These are phyloP conservation scores for Lactifluus hygrophoroides DNA, from an alignment of 768 basidiomycete species.

Conservation along the genomic window DNA sequence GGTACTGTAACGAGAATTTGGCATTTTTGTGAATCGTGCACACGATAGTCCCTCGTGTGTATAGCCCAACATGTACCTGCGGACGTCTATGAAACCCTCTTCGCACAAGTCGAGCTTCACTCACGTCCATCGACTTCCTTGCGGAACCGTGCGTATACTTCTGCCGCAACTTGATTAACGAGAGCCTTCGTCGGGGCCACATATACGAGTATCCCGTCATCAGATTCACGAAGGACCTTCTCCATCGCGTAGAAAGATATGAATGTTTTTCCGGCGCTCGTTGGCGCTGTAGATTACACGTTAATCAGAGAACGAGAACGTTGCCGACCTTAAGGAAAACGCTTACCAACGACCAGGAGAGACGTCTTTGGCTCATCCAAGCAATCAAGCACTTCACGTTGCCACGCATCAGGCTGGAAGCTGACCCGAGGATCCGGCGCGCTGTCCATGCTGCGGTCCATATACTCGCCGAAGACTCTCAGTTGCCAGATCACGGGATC, in stretches of 20 bases:
- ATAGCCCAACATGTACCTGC: constrained; percentile 55
- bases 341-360: constrained; percentile 56
- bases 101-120: constrained; percentile 19
- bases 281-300: constrained; percentile 39
- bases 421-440: constrained; percentile 46
- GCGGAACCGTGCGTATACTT: constrained; percentile 62
- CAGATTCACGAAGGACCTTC: constrained; percentile 48
- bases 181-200: constrained; percentile 71
- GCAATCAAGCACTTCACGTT: constrained; percentile 53
- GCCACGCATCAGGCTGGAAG: constrained; percentile 68
- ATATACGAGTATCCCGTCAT: constrained; percentile 63
- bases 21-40: constrained; percentile 55
- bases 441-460: constrained; percentile 67
- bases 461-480: constrained; percentile 57
- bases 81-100: background rate
- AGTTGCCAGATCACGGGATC: constrained; percentile 59
- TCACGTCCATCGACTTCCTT: constrained; percentile 42
- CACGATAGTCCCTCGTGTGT: constrained; percentile 55
- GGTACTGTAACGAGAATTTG: constrained; percentile 72
- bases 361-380: constrained; percentile 48
- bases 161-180: constrained; percentile 63
- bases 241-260: constrained; percentile 77
- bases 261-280: constrained; percentile 70
- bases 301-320: background rate
- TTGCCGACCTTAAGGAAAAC: background rate